Conservation (phyloP, 2,329 filamentous ascomycete species). For the Aureobasidium pullulans region DNA sequence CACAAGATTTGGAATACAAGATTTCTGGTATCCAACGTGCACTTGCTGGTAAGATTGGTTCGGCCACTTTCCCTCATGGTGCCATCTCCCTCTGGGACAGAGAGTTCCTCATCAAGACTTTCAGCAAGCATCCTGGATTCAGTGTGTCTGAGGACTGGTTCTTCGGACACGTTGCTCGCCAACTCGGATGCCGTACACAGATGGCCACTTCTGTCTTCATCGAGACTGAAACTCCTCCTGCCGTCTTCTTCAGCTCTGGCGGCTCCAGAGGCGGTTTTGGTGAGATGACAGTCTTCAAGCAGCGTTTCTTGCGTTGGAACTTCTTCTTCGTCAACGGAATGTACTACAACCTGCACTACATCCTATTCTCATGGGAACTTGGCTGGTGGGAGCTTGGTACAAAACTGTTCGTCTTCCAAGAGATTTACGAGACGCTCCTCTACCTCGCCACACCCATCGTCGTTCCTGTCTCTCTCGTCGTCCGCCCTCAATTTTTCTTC, state of each 20-base stretch:
- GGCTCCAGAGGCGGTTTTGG: conserved; percentile 42
- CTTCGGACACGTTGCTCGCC: conserved; percentile 42
- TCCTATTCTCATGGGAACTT: conserved; percentile 42
- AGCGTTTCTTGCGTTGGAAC: conserved; percentile 46
- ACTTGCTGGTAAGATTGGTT: conserved; percentile 40
- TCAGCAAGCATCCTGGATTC: conserved; percentile 44
- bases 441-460: conserved; percentile 41
- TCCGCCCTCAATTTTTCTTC: conserved; percentile 34
- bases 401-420: conserved; percentile 32
- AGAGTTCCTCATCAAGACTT: conserved; percentile 38
- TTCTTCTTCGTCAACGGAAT: conserved; percentile 46
- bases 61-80: conserved; percentile 45
- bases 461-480: conserved; percentile 38
- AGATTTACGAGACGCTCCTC: conserved; percentile 42
- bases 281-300: conserved; percentile 46
- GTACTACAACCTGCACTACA: conserved; percentile 42
- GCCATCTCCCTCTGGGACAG: conserved; percentile 45
- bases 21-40: conserved; percentile 40
- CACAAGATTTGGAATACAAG: conserved; percentile 48
- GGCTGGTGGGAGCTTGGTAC: conserved; percentile 43
- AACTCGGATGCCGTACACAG: conserved; percentile 38
- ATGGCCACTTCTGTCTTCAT: conserved; percentile 47
- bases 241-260: conserved; percentile 36
- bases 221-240: conserved; percentile 42
- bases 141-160: conserved; percentile 47